Base-by-base conservation (phyloP, 2,329 filamentous ascomycete genomes). In the Tolypocladium ophioglossoides region DNA sequence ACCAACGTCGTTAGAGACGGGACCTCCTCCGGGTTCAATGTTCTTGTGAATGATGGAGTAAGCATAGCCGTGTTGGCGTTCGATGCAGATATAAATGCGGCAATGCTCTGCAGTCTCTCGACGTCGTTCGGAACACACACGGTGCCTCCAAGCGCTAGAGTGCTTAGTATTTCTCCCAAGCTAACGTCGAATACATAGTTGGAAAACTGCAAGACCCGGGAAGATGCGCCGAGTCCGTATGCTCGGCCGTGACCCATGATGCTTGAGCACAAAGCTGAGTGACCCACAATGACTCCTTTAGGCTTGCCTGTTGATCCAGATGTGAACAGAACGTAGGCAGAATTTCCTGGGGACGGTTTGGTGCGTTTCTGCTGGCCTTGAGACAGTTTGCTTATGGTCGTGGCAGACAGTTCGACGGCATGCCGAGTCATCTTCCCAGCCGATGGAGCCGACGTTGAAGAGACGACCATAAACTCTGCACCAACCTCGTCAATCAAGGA, bases 181-280 rank as follows among this genome's bases (percentile, higher is more conserved):
- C 71, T 73, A 1, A 72, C 71, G 54, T 82, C 77, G 47, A 79
- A 80, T 0, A 73, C 74, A 57, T 75, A 78, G 7, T 71, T 72
- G 5, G 75, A 74, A 54, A 77, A 77, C 53, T 79, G 76, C 44
- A 82, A 56, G 5, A 82, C 74, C 3, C 84, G 73, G 8, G 79
- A 79, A 2, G 63, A 64, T 9, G 62, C 64, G 39, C 68, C 71
- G 52, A 80, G 78, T 1, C 72, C 66, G 8, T 81, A 67, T 0
- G 72, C 69, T 3, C 71, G 68, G 0, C 72, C 76, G 60, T 82
- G 75, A 0, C 72, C 72, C 2, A 75, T 56, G 22, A 76, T 74
- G 3, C 75, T 73, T 0, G 79, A 79, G 2, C 77, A 77, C 11
- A 84, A 71, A 2, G 78, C 74, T 0, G 67, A 68, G 60, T 87